Conservation (phyloP, 2,329 filamentous ascomycete species). For the Rutstroemia sp. region DNA sequence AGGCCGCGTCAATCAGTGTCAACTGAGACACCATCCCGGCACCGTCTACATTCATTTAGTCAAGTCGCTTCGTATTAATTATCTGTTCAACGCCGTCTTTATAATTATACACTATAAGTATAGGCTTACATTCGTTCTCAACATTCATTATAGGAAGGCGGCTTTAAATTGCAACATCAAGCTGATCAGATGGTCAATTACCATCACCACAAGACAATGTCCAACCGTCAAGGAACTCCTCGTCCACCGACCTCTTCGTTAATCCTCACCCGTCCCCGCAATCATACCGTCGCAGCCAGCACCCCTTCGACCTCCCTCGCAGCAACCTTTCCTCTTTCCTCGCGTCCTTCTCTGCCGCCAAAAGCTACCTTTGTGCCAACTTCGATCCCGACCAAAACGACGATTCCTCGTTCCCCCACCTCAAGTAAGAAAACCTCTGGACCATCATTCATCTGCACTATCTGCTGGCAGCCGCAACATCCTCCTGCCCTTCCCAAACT, state of each 20-base stretch:
- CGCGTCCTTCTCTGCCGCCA: neutral
- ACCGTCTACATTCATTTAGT: constrained; percentile 4
- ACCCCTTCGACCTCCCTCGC: neutral
- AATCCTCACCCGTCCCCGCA: constrained; percentile 1
- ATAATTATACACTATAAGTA: neutral
- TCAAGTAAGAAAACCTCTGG: neutral
- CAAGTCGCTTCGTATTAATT: neutral
- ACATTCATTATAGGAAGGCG: neutral
- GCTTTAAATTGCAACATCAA: neutral
- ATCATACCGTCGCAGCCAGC: neutral
- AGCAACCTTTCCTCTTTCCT: neutral
- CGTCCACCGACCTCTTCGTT: neutral
- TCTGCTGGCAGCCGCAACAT: constrained; percentile 41
- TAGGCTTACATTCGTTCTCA: neutral
- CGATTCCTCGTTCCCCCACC: too few species aligned
- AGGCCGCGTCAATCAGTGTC: constrained; percentile 3
- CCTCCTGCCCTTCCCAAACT: constrained; percentile 30
- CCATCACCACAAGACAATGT: neutral
- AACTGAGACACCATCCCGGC: constrained; percentile 6
- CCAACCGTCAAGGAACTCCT: constrained; percentile 2
- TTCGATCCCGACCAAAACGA: neutral
- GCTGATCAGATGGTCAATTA: too few species aligned
- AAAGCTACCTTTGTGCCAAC: neutral
- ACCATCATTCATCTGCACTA: constrained; percentile 45
- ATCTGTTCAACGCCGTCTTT: too few species aligned